phyloP scores from a whole-genome alignment of 148 eudicot genomes.

The Pouteria glomerata region DNA sequence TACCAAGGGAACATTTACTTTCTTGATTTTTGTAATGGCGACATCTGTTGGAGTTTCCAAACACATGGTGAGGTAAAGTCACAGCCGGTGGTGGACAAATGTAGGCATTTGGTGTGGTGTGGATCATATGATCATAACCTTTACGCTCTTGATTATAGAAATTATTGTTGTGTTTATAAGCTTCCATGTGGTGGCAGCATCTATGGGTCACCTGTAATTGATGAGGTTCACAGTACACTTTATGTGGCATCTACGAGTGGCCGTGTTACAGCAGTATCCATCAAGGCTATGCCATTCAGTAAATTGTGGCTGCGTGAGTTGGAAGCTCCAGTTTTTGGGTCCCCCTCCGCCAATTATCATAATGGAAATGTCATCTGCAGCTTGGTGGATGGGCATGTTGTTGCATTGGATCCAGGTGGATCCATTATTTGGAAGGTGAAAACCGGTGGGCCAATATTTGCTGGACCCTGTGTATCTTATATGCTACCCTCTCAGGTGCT shows the following conservation, averaged over 20 bases:
- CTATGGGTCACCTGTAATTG: conserved; percentile 75
- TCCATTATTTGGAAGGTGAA: conserved; percentile 54
- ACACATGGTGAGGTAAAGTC: conserved; percentile 83
- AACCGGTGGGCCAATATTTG: conserved; percentile 78
- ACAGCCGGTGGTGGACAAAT: conserved; percentile 64
- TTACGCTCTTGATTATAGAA: conserved; percentile 76
- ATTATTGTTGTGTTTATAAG: conserved; percentile 51
- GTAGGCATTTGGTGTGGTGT: conserved; percentile 83
- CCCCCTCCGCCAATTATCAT: conserved; percentile 45
- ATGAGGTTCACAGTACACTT: conserved; percentile 51
- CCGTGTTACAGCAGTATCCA: conserved; percentile 55
- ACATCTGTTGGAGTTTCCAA: conserved; percentile 67
- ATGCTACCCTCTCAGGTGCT: conserved; percentile 52
- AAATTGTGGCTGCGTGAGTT: conserved; percentile 60
- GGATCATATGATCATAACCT: conserved; percentile 84
- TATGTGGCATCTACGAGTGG: conserved; percentile 81
- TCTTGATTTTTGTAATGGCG: conserved; percentile 51
- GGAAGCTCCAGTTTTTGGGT: conserved; percentile 77
- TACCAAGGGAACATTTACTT: conserved; percentile 89
- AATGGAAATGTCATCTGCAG: conserved; percentile 67
- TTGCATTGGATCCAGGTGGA: conserved; percentile 49
- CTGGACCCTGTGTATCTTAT: conserved; percentile 64
- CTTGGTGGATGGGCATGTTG: conserved; percentile 71
- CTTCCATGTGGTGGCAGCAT: conserved; percentile 77
- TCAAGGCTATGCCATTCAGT: conserved; percentile 43